Evolutionary conservation across 495 filamentous ascomycete genomes (phyloP), one percentile per base, ranked within the genome.

Genomic region (Xylaria bambusicola): DNA sequence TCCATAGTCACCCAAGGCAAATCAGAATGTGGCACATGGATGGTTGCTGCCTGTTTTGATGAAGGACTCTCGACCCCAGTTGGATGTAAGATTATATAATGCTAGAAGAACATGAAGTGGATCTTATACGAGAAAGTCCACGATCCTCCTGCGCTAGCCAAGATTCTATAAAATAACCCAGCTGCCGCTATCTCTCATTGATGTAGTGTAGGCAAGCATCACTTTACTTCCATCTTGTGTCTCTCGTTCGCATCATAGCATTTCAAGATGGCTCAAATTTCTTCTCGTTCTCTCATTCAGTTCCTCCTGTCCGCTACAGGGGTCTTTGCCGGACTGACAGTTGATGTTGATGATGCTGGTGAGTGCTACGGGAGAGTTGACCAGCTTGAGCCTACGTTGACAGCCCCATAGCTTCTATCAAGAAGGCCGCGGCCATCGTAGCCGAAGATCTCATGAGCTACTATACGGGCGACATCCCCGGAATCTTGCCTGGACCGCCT

Each of bases 361-460:
- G 26, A 42, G 64, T 65, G 17, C 21, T 24, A 18, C 13, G 13
- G 27, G 12, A 12, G n/a, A 15, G 20, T 2, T 35, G 55, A 20
- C 36, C 13, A 0, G 13, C 27, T 7, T 7, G 9, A 26, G 23
- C 9, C 29, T 33, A 48, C 33, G 20, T 20, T 56, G 27, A 38
- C 40, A n/a, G 40, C 2, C 31, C 41, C n/a, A 38, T 29, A 84
- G 81, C 65, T 36, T 85, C 82, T 6, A 72, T 88, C 53, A 84
- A 78, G 62, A 66, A 63, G 51, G 81, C 81, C 6, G 85, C 85
- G 24, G 75, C 75, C 42, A 78, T 75, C 8, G 76, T 85, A 42
- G 83, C 85, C 8, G 74, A 76, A 56, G 80, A 81, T 55, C 79
- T 87, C 67, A 80, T 88, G 73, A 71, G 68, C 52, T 78, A 75